phyloP scores from a whole-genome alignment of 1,284 basidiomycete species.

The Earliella scabrosa region DNA sequence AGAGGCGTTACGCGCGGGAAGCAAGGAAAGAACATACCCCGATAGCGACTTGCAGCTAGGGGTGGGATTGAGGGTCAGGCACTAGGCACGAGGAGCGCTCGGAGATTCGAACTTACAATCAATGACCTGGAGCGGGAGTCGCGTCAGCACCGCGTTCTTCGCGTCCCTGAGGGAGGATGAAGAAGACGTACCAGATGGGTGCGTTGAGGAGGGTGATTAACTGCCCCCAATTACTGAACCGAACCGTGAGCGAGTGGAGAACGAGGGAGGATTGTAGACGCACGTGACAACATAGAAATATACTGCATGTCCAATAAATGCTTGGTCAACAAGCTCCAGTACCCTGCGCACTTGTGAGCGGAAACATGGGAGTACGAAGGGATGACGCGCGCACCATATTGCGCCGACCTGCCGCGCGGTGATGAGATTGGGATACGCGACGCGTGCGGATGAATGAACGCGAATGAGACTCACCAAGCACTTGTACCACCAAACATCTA shows the following conservation, averaged over 20 bases:
- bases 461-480: conserved; percentile 46
- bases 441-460: neutral
- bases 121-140: conserved; percentile 42
- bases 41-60: conserved; percentile 57
- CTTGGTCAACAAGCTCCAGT: conserved; percentile 57
- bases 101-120: conserved; percentile 14
- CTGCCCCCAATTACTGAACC: conserved; percentile 52
- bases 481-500: conserved; percentile 58
- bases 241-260: neutral
- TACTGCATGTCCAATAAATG: conserved; percentile 55
- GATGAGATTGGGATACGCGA: neutral
- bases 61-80: neutral
- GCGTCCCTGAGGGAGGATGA: neutral
- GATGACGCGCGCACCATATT: conserved; percentile 43
- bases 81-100: neutral
- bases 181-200: conserved; percentile 49
- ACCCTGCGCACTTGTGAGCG: conserved; percentile 40
- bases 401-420: conserved; percentile 46
- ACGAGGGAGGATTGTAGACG: neutral
- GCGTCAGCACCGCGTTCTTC: neutral
- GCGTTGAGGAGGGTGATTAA: conserved; percentile 43
- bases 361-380: neutral
- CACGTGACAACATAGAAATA: conserved; percentile 52
- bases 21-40: conserved; percentile 49
- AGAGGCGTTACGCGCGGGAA: neutral